Evolutionary conservation across 1,284 basidiomycete species (phyloP).

Genomic region (Coriolopsis trogii): DNA sequence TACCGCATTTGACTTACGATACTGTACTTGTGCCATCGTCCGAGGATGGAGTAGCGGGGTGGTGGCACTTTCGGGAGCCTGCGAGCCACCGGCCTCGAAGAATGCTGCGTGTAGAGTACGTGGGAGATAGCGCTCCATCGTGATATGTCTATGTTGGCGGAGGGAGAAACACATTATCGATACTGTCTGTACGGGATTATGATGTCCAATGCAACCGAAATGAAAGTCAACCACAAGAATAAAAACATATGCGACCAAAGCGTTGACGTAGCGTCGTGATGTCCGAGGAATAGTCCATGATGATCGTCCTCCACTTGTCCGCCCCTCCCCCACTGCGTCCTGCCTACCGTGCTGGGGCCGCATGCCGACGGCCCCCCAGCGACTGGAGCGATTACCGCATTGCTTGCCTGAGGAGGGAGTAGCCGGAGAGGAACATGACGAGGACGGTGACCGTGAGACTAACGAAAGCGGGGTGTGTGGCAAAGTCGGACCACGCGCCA

Average conservation of each 20-base stretch:
- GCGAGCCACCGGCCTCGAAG: no score
- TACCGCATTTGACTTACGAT: no score
- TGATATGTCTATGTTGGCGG: constrained; percentile 3
- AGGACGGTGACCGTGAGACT: constrained; percentile 69
- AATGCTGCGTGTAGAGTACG: no score
- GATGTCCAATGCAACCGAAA: constrained; percentile 21
- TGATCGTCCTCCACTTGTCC: constrained; percentile 19
- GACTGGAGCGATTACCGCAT: constrained; percentile 18
- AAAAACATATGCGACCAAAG: constrained; percentile 18
- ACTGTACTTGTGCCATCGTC: no score
- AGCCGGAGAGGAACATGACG: constrained; percentile 75
- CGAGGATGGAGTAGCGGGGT: no score
- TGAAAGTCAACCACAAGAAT: constrained; percentile 8
- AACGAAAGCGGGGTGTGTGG: constrained; percentile 65
- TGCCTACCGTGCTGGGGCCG: no score
- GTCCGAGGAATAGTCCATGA: constrained; percentile 18
- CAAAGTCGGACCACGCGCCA: constrained; percentile 48
- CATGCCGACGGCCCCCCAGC: not conserved
- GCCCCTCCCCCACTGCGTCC: constrained; percentile 10
- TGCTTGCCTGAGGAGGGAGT: constrained; percentile 55
- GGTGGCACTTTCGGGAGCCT: no score
- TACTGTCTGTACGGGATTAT: constrained; percentile 12
- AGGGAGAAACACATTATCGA: constrained; percentile 15
- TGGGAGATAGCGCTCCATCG: no score
- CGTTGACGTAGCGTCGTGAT: constrained; percentile 24